A percentile compares a stretch with the other conserved stretches of the same genome.
Conservation (phyloP, 768 basidiomycete species). For the Leucosporidium yakuticum region DNA sequence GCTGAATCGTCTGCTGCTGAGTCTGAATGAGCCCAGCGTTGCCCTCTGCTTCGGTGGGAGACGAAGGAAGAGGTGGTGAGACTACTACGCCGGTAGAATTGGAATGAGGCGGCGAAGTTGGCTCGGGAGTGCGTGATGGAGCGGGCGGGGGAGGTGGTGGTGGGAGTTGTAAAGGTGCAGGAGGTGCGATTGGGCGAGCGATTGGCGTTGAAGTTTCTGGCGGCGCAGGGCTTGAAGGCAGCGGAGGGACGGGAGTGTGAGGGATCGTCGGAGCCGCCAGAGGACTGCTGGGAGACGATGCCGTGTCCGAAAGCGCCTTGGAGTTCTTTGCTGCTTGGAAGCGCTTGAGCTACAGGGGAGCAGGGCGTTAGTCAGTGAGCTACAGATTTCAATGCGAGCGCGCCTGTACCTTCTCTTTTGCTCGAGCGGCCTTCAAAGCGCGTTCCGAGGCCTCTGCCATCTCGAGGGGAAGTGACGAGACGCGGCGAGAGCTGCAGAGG, state of each 20-base stretch:
- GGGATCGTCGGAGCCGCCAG: background rate
- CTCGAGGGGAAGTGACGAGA: background rate
- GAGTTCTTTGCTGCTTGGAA: conserved; percentile 26
- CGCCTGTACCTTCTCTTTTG: conserved; percentile 27
- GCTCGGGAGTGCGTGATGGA: background rate
- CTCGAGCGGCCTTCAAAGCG: conserved; percentile 28
- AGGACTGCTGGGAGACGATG: conserved; percentile 3
- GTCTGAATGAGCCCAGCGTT: conserved; percentile 8
- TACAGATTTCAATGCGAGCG: background rate
- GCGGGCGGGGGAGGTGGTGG: conserved; percentile 2
- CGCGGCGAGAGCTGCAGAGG: no score
- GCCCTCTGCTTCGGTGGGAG: background rate
- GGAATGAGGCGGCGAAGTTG: conserved; percentile 16
- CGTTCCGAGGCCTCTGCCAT: conserved; percentile 12
- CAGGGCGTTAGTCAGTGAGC: background rate
- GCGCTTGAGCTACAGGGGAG: conserved; percentile 22
- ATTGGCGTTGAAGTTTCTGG: background rate
- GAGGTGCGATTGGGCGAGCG: background rate
- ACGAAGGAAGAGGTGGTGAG: conserved; percentile 11
- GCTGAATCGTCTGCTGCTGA: conserved; percentile 65
- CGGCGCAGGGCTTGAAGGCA: background rate
- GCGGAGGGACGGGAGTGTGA: background rate
- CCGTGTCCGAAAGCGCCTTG: background rate
- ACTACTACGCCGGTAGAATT: conserved; percentile 27
- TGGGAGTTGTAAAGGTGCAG: no score